Evolutionary conservation across 495 filamentous ascomycete genomes (phyloP).

Genomic region (Tricharina praecox): DNA sequence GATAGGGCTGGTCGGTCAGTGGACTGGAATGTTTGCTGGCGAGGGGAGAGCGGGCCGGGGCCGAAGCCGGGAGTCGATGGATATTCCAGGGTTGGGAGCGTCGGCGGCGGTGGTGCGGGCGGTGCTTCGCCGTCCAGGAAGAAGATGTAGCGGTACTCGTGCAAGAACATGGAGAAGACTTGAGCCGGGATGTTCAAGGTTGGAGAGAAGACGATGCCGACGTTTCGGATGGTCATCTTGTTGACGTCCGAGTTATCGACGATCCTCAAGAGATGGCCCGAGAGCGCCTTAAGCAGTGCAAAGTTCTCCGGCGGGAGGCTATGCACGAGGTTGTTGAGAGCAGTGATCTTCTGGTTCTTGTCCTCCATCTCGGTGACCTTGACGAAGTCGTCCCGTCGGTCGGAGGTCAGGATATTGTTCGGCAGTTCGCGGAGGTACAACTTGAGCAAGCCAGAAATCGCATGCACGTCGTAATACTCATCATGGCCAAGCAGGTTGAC

Average conservation of each 20-base stretch:
- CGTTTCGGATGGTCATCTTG: constrained; percentile 96
- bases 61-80: constrained; percentile 6
- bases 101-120: constrained; percentile 7
- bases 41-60: constrained; percentile 15
- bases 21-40: constrained; percentile 1
- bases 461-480: constrained; percentile 87
- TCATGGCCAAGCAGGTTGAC: constrained; percentile 71
- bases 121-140: constrained; percentile 43
- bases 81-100: too few species aligned
- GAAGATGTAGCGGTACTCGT: constrained; percentile 77
- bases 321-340: constrained; percentile 72
- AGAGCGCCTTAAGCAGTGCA: constrained; percentile 62
- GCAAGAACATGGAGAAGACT: constrained; percentile 82
- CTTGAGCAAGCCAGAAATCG: constrained; percentile 86
- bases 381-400: constrained; percentile 78
- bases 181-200: constrained; percentile 93
- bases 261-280: constrained; percentile 71
- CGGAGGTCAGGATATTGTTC: constrained; percentile 72
- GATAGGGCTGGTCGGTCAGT: constrained; percentile 1
- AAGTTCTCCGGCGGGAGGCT: constrained; percentile 65
- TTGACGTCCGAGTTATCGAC: constrained; percentile 79
- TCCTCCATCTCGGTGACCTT: constrained; percentile 66
- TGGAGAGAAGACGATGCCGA: constrained; percentile 97
- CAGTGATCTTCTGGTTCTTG: constrained; percentile 56
- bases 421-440: constrained; percentile 86